Evolutionary conservation across 2,329 filamentous ascomycete species (phyloP).

Genomic region (Drechslerella dactyloides): DNA sequence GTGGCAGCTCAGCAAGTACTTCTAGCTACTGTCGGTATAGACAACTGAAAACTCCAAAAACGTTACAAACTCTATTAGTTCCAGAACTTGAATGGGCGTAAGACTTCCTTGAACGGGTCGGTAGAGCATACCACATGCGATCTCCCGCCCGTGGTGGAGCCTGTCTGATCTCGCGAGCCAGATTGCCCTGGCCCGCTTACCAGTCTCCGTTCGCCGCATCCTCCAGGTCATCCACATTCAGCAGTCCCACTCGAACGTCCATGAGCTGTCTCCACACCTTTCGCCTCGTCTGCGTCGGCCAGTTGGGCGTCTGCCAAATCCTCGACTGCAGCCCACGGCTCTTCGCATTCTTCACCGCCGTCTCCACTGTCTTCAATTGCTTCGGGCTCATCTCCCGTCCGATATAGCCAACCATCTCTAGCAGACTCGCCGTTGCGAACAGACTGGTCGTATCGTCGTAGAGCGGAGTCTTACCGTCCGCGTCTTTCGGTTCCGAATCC

Average conservation of each 20-base stretch:
- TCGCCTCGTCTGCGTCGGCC: conserved; percentile 65
- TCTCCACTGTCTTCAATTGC: conserved; percentile 51
- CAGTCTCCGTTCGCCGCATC: conserved; percentile 58
- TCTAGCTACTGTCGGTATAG: too few relatives aligned
- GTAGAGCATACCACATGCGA: too few relatives aligned
- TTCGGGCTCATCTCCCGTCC: conserved; percentile 52
- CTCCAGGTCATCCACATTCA: conserved; percentile 69
- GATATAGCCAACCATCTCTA: conserved; percentile 33
- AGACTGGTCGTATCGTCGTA: conserved; percentile 51
- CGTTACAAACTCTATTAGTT: too few relatives aligned
- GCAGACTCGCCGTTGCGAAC: conserved; percentile 29
- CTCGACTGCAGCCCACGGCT: conserved; percentile 64
- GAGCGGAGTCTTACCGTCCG: conserved; percentile 55
- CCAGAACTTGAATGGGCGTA: too few relatives aligned
- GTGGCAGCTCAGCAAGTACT: too few relatives aligned
- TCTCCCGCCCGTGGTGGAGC: too few relatives aligned
- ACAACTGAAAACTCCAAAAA: too few relatives aligned
- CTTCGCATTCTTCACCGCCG: conserved; percentile 59
- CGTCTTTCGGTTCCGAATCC: conserved; percentile 52
- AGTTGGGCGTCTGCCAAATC: conserved; percentile 68
- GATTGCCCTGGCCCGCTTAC: conserved; percentile 40
- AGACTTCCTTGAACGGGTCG: too few relatives aligned
- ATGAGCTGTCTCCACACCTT: conserved; percentile 66
- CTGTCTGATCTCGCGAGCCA: too few relatives aligned
- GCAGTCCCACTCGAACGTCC: conserved; percentile 66